Evolutionary conservation across 495 filamentous ascomycete species (phyloP).

Genomic region (Penicillium arizonense): DNA sequence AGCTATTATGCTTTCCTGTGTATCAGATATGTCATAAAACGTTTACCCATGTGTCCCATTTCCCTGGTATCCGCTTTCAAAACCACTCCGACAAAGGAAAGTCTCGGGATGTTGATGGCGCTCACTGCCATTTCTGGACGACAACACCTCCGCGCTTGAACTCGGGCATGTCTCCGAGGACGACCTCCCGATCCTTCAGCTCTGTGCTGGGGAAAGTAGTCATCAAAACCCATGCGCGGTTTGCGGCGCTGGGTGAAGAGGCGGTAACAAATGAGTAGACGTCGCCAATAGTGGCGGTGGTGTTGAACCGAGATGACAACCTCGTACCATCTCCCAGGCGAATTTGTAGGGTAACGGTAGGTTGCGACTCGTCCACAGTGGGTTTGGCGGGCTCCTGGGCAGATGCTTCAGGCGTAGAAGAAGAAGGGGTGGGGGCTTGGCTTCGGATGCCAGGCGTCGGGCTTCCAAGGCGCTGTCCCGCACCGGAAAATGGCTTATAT

Average conservation of each 20-base stretch:
- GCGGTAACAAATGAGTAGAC: constrained; percentile 82
- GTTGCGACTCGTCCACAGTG: constrained; percentile 71
- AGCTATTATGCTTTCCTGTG: background rate
- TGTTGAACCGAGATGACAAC: constrained; percentile 86
- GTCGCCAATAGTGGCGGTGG: constrained; percentile 84
- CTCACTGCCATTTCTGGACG: constrained; percentile 81
- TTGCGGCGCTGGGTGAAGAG: constrained; percentile 56
- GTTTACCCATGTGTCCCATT: background rate
- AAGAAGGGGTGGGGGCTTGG: constrained; percentile 36
- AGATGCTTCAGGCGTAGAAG: constrained; percentile 31
- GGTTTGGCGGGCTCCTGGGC: constrained; percentile 41
- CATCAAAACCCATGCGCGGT: constrained; percentile 75
- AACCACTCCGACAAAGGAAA: background rate
- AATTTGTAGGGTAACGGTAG: constrained; percentile 77
- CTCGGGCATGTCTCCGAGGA: constrained; percentile 74
- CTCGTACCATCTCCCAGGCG: constrained; percentile 88
- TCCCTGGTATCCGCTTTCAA: constrained; percentile 6
- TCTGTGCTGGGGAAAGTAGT: constrained; percentile 98
- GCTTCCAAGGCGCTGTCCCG: constrained; percentile 85
- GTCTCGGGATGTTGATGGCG: background rate
- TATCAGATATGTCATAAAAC: constrained; percentile 3
- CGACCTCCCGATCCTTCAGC: constrained; percentile 66
- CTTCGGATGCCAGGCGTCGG: constrained; percentile 69
- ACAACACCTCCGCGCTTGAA: constrained; percentile 83
- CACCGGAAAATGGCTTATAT: constrained; percentile 82